These are phyloP conservation scores for Kickxella alabastrina DNA, from an alignment of 192 early-diverging fungal genomes.

Conservation along the genomic window DNA sequence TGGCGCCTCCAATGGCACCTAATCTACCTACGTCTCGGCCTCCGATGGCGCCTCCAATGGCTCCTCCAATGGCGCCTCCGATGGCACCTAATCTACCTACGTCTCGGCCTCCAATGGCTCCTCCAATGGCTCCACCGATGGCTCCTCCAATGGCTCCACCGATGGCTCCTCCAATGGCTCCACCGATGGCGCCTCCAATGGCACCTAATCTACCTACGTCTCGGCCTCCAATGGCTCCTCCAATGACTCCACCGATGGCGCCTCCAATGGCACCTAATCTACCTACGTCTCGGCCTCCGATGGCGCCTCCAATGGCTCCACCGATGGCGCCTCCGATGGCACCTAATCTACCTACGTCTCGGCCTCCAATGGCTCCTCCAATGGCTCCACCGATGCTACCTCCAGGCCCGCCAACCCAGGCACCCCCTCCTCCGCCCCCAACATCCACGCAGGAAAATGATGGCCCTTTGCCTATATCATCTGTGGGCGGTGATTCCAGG, in stretches of 20 bases:
- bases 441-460: constrained; percentile 1
- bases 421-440: constrained; percentile 5
- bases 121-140: constrained; percentile 10
- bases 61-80: too few species aligned
- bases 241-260: constrained; percentile 6
- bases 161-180: constrained; percentile 6
- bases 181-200: constrained; percentile 3
- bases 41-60: too few species aligned
- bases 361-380: constrained; percentile 6
- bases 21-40: too few species aligned
- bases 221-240: constrained; percentile 6
- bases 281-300: neutral
- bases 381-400: constrained; percentile 1
- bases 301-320: constrained; percentile 10
- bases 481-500: constrained; percentile 23
- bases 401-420: neutral
- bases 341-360: too few species aligned
- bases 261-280: constrained; percentile 7
- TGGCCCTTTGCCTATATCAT: constrained; percentile 7
- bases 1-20: too few species aligned
- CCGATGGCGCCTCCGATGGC: neutral
- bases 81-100: too few species aligned
- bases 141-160: constrained; percentile 23
- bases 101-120: too few species aligned
- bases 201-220: constrained; percentile 11